A percentile compares a stretch with the other conserved stretches of the same genome.
These are phyloP conservation scores for Pseudogymnoascus pannorum DNA, from an alignment of 2,329 filamentous ascomycete species.

Conservation along the genomic window DNA sequence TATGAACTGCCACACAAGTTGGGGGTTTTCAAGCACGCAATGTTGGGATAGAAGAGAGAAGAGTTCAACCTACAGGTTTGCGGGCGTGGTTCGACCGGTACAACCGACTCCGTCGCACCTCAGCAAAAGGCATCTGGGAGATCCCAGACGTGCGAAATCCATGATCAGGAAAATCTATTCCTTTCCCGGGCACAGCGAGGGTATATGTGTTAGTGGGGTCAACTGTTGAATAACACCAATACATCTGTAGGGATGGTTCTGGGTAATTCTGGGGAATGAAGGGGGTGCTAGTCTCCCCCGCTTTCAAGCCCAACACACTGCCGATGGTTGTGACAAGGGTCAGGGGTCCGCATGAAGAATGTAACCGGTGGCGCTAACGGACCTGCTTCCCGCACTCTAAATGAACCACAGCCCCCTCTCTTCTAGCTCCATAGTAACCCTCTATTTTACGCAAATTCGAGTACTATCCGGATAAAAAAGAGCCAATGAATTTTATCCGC, in stretches of 20 bases:
- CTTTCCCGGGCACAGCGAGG: not conserved
- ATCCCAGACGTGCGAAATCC: not conserved
- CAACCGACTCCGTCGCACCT: no score
- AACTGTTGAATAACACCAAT: not conserved
- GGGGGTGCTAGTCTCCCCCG: not conserved
- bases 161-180: not conserved
- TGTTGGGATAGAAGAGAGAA: not conserved
- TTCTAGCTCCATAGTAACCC: not conserved
- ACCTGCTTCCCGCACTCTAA: constrained; percentile 7
- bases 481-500: not conserved
- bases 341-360: not conserved
- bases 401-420: constrained; percentile 4
- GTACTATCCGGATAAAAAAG: not conserved
- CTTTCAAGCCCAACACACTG: not conserved
- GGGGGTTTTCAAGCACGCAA: not conserved
- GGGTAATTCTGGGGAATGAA: not conserved
- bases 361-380: constrained; percentile 4
- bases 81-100: not conserved
- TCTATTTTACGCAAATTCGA: not conserved
- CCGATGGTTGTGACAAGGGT: not conserved
- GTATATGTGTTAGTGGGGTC: not conserved
- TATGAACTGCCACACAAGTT: not conserved
- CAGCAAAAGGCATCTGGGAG: not conserved
- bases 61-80: not conserved
- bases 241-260: not conserved